Percentiles rank a stretch among this genome's conserved stretches.
phyloP scores from a whole-genome alignment of 352 stramenopile genomes.

The Phytopythium oedochilum region DNA sequence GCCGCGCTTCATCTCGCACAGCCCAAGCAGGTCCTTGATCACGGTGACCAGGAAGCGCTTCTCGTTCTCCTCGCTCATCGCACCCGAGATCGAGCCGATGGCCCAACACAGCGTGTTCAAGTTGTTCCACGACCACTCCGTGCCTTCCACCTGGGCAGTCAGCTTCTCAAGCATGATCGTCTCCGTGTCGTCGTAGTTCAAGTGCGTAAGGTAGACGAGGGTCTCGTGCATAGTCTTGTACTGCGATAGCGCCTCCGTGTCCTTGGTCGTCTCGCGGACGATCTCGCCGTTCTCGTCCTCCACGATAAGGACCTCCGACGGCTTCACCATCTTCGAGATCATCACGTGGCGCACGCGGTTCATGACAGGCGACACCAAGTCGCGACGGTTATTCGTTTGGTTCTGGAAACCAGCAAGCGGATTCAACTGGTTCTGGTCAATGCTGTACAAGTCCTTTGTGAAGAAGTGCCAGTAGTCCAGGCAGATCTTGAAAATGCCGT shows the following conservation, averaged over 20 bases:
- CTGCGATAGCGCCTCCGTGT: constrained; percentile 98
- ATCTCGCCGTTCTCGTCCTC: constrained; percentile 99
- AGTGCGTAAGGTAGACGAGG: constrained; percentile 98
- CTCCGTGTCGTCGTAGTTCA: constrained; percentile 99
- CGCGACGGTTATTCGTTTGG: constrained; percentile 43
- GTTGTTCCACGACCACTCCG: constrained; percentile 95
- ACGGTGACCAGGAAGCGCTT: constrained; percentile 99
- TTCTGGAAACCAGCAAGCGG: constrained; percentile 59
- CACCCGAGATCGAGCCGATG: constrained; percentile 98
- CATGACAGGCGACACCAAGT: constrained; percentile 85
- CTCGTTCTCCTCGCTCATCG: constrained; percentile 99
- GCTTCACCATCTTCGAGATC: constrained; percentile 99
- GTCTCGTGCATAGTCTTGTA: constrained; percentile 99
- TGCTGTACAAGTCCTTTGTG: constrained; percentile 94
- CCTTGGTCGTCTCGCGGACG: constrained; percentile 97
- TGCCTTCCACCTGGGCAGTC: constrained; percentile 86
- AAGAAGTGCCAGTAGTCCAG: constrained; percentile 98
- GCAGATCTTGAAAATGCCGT: constrained; percentile 99
- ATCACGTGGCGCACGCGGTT: constrained; percentile 96
- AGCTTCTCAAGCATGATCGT: constrained; percentile 99
- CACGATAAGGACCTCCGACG: constrained; percentile 99
- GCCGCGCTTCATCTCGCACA: constrained; percentile 97
- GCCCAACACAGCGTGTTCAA: constrained; percentile 99
- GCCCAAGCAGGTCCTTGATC: constrained; percentile 98
- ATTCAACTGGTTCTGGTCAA: constrained; percentile 77